Evolutionary conservation across 345 rosid genomes (phyloP), one percentile per base, ranked within the genome.

Genomic region (Populus nigra): DNA sequence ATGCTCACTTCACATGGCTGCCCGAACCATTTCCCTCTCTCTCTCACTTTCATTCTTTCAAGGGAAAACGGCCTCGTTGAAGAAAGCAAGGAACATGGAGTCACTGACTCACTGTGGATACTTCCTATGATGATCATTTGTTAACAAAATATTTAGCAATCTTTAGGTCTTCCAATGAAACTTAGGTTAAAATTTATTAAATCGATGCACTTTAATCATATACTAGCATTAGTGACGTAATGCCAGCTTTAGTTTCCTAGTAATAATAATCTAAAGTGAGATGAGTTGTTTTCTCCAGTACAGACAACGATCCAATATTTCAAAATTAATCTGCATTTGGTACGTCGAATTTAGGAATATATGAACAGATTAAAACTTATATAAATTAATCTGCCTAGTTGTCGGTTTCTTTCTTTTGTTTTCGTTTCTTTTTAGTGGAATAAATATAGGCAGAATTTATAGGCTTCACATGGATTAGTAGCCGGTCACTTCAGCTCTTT

Each of bases 1-100:
- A 73, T 47, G 72, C 76, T 65, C 76, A 11, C 78, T 61, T 81
- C 87, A 84, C 87, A 73, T 78, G 83, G 35, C 72, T 38, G 18
- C 67, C 22, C 43, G 11, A 3, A 1, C 75, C 61, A 27, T 27
- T 45, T n/a, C 3, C 70, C 45, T 17, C 27, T 27, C 27, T 27
- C 27, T 8, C 77, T 35, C 79, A 2, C 69, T 39, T 39, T 25
- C 69, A 3, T 4, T 73, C 74, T 50, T 25, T 70, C 62, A 35
- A 27, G 20, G 39, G 72, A 76, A 68, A 3, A 25, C n/a, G 77
- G 62, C 70, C 38, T 68, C 76, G 31, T 75, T 38, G 71, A 62
- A 69, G 22, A 38, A 45, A 71, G 67, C 69, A 43, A 73, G 73
- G 41, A 71, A 65, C 68, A 65, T 72, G 77, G 39, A 66, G 47